Percentiles rank a stretch among this genome's conserved stretches.
phyloP scores from a whole-genome alignment of 768 basidiomycete species.

The Leccinum longicurvipes region DNA sequence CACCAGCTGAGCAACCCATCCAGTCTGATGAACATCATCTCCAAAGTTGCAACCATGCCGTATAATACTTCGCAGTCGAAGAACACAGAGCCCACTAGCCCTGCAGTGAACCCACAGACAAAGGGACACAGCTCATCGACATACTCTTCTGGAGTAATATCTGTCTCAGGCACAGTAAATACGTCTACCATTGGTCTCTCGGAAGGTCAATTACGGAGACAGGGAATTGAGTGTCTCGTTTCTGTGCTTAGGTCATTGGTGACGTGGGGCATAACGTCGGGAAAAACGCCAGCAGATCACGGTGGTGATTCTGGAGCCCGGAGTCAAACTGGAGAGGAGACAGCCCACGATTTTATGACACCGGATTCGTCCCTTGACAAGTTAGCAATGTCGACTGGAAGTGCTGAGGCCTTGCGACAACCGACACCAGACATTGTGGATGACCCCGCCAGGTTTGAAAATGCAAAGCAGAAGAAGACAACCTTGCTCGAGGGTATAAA shows the following conservation, averaged over 20 bases:
- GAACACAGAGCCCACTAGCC: slow-evolving; percentile 56
- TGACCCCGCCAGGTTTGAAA: slow-evolving; percentile 91
- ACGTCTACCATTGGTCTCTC: slow-evolving; percentile 65
- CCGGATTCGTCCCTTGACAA: slow-evolving; percentile 58
- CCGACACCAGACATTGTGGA: slow-evolving; percentile 80
- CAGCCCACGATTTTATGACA: slow-evolving; percentile 45
- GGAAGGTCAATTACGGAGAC: slow-evolving; percentile 81
- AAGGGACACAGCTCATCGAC: slow-evolving; percentile 37
- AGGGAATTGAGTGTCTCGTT: slow-evolving; percentile 93
- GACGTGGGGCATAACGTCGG: slow-evolving; percentile 73
- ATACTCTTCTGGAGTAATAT: slow-evolving; percentile 62
- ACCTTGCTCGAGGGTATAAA: slow-evolving; percentile 92
- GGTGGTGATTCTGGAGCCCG: slow-evolving; percentile 40
- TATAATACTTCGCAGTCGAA: slow-evolving; percentile 47
- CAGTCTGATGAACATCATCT: slow-evolving; percentile 92
- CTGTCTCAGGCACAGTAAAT: slow-evolving; percentile 66
- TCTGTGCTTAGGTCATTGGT: slow-evolving; percentile 87
- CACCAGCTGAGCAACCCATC: slow-evolving; percentile 4
- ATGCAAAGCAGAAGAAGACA: slow-evolving; percentile 94
- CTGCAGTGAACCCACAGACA: slow-evolving; percentile 48
- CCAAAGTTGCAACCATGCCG: slow-evolving; percentile 76
- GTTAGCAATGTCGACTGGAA: slow-evolving; percentile 44
- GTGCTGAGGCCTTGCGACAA: slow-evolving; percentile 57
- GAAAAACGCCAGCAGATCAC: slow-evolving; percentile 32
- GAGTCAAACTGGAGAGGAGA: slow-evolving; percentile 53